A percentile compares a stretch with the other conserved stretches of the same genome.
phyloP scores from a whole-genome alignment of 1,284 basidiomycete species.

The Pseudozyma sp. region DNA sequence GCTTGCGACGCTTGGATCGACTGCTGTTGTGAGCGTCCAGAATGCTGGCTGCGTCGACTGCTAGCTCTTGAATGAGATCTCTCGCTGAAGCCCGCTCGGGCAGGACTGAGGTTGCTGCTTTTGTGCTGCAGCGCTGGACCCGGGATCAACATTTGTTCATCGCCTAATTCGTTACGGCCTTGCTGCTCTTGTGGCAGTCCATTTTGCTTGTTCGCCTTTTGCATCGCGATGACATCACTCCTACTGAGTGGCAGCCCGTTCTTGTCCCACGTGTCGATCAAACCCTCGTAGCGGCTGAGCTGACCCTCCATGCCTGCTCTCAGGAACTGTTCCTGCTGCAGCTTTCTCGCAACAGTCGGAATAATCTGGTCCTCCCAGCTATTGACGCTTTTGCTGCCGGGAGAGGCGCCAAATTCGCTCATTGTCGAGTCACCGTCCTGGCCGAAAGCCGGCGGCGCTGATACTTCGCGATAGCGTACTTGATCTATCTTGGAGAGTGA shows the following conservation, averaged over 20 bases:
- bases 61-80: conserved; percentile 23
- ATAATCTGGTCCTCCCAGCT: conserved; percentile 61
- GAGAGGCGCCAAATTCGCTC: conserved; percentile 18
- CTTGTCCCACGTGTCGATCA: conserved; percentile 62
- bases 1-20: background rate
- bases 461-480: conserved; percentile 21
- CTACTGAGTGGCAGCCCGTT: conserved; percentile 54
- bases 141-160: conserved; percentile 12
- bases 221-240: conserved; percentile 29
- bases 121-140: conserved; percentile 11
- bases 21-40: conserved; percentile 5
- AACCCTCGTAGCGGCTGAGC: conserved; percentile 46
- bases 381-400: conserved; percentile 37
- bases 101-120: conserved; percentile 16
- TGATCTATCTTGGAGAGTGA: conserved; percentile 21
- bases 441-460: conserved; percentile 36
- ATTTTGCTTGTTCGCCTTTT: conserved; percentile 16
- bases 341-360: conserved; percentile 51
- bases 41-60: conserved; percentile 14
- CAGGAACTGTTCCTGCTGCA: conserved; percentile 56
- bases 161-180: background rate
- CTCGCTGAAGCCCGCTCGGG: conserved; percentile 6
- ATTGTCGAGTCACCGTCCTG: background rate
- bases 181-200: conserved; percentile 1
- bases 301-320: conserved; percentile 28